phyloP scores from a whole-genome alignment of 371 early-diverging fungal species.

The Capniomyces stellatus region DNA sequence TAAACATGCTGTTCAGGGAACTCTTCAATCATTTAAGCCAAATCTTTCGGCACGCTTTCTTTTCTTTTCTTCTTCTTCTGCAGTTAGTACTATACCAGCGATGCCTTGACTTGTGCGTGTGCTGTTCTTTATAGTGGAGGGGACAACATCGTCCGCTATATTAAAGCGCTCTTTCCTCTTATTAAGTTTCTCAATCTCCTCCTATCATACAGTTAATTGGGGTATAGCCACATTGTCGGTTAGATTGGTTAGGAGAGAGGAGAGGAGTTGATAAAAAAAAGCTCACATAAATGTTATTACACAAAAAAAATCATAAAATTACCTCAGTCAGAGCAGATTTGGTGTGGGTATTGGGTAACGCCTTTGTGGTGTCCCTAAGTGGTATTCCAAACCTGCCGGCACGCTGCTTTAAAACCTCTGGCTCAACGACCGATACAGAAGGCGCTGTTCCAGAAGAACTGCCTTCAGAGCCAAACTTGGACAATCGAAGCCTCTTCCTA shows the following conservation, averaged over 20 bases:
- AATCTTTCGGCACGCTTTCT: conserved; percentile 2
- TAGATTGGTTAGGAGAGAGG: background rate
- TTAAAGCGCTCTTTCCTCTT: background rate
- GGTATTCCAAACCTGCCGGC: conserved; percentile 1
- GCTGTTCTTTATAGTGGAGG: background rate
- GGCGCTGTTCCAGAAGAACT: background rate
- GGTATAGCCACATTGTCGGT: too few species aligned
- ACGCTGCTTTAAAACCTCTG: background rate
- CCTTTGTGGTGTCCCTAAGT: background rate
- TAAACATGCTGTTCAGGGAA: background rate
- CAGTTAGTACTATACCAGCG: background rate
- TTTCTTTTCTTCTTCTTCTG: conserved; percentile 1
- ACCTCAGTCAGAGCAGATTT: background rate
- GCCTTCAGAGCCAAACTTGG: background rate
- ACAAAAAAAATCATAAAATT: background rate
- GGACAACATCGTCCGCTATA: too few species aligned
- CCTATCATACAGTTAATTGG: background rate
- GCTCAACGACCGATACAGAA: background rate
- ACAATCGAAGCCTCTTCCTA: background rate
- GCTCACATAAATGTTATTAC: background rate
- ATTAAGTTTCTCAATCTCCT: background rate
- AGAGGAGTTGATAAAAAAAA: background rate
- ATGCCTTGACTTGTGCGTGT: background rate
- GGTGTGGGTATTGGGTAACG: background rate
- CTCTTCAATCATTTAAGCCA: background rate